Percentiles rank a stretch among this genome's conserved stretches.
Evolutionary conservation across 257 asterid species (phyloP).

Genomic region (Cinchona pubescens): DNA sequence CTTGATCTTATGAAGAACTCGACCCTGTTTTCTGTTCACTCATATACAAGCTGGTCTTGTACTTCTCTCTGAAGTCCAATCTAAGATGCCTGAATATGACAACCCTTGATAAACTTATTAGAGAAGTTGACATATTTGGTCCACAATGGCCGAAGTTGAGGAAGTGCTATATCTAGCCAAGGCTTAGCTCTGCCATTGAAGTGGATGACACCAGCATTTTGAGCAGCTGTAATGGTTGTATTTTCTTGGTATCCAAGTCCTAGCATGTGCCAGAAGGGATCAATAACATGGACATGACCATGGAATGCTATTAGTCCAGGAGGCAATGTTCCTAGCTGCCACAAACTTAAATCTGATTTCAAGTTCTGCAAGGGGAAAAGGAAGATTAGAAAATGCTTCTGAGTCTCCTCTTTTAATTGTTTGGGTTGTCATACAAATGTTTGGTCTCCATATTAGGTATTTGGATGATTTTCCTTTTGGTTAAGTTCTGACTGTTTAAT

Average conservation of each 20-base stretch:
- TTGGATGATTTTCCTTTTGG: background rate
- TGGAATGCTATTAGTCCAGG: constrained; percentile 92
- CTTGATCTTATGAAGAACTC: constrained; percentile 27
- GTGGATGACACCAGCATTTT: constrained; percentile 80
- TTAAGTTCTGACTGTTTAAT: background rate
- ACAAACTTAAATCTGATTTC: constrained; percentile 85
- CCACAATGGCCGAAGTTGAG: constrained; percentile 78
- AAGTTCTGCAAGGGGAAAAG: constrained; percentile 53
- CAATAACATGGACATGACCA: constrained; percentile 66
- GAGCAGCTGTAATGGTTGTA: constrained; percentile 63
- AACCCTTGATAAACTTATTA: constrained; percentile 71
- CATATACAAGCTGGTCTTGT: constrained; percentile 35
- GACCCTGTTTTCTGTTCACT: constrained; percentile 31
- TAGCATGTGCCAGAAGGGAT: constrained; percentile 94
- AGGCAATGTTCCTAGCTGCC: constrained; percentile 97
- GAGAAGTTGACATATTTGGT: constrained; percentile 69
- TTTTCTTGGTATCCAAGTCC: constrained; percentile 94
- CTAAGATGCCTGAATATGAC: constrained; percentile 73
- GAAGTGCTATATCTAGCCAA: constrained; percentile 96
- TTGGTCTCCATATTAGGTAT: background rate
- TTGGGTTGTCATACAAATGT: background rate
- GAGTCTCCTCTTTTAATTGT: background rate
- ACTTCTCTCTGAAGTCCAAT: constrained; percentile 17
- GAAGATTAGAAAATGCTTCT: constrained; percentile 8
- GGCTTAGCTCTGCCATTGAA: constrained; percentile 98